Conservation (phyloP, 306 rosid genomes). For the Pterocarpus macrocarpus region DNA sequence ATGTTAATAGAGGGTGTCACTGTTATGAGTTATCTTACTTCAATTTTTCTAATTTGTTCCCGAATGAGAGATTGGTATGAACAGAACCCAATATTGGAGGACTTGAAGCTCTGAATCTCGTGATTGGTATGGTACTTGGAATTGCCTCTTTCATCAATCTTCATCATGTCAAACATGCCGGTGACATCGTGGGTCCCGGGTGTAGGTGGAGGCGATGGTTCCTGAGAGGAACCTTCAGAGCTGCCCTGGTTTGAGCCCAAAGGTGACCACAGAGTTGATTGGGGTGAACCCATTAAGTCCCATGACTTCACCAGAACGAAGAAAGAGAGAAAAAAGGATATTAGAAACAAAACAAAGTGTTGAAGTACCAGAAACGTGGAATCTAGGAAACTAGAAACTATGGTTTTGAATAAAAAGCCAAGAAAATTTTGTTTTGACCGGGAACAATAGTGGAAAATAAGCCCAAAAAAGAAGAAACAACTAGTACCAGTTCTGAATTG, state of each 20-base stretch:
- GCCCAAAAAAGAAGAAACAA: background rate
- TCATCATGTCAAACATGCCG: background rate
- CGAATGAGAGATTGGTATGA: slow-evolving; percentile 44
- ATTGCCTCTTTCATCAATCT: slow-evolving; percentile 31
- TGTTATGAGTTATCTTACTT: slow-evolving; percentile 43
- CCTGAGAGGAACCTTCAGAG: slow-evolving; percentile 62
- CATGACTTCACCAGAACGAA: slow-evolving; percentile 47
- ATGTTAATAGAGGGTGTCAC: background rate
- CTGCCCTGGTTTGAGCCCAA: slow-evolving; percentile 62
- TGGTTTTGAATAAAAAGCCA: background rate
- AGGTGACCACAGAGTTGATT: slow-evolving; percentile 65
- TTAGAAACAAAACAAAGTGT: too few relatives aligned
- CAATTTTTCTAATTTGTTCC: slow-evolving; percentile 63
- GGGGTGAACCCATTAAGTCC: slow-evolving; percentile 58
- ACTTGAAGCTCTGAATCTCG: slow-evolving; percentile 20
- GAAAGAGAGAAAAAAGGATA: background rate
- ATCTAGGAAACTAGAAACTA: too few relatives aligned
- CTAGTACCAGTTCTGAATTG: slow-evolving; percentile 47
- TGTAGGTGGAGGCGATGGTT: slow-evolving; percentile 64
- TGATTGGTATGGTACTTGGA: slow-evolving; percentile 5
- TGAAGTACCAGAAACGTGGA: too few relatives aligned
- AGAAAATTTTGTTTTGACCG: too few relatives aligned
- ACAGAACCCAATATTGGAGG: slow-evolving; percentile 2
- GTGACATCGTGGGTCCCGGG: slow-evolving; percentile 23
- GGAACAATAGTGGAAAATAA: background rate